Evolutionary conservation across 1,139 yeast species (phyloP).

Genomic region (Hansenula anomala): DNA sequence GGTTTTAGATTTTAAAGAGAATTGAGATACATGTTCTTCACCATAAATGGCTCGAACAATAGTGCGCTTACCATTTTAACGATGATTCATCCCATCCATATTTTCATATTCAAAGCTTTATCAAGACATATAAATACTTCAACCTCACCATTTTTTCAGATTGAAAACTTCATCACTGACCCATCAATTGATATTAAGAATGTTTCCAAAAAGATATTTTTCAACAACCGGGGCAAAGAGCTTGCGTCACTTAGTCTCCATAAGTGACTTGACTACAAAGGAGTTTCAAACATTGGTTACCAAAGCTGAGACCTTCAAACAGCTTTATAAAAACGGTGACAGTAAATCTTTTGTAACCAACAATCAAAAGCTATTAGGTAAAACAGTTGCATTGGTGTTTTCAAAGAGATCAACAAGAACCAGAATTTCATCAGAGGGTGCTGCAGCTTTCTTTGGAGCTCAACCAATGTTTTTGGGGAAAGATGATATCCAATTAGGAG

Average conservation of each 20-base stretch:
- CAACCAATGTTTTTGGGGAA: conserved; percentile 95
- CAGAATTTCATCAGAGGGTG: conserved; percentile 91
- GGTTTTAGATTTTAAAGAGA: no score
- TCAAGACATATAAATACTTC: no score
- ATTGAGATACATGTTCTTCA: no score
- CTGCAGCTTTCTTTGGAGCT: conserved; percentile 89
- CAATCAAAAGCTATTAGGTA: conserved; percentile 64
- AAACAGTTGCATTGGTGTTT: conserved; percentile 76
- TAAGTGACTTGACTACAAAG: conserved; percentile 63
- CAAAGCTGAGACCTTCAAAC: conserved; percentile 62
- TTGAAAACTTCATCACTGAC: no score
- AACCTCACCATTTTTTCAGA: no score
- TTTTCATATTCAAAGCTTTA: no score
- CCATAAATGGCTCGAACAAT: no score
- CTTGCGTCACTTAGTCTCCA: conserved; percentile 73
- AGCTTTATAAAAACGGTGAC: conserved; percentile 47
- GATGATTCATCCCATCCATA: no score
- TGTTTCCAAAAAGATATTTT: conserved; percentile 7
- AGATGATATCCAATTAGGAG: conserved; percentile 94
- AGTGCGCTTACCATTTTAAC: no score
- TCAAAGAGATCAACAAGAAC: conserved; percentile 94
- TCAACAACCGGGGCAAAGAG: conserved; percentile 2
- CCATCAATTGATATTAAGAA: background rate
- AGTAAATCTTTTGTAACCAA: conserved; percentile 38
- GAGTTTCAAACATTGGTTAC: conserved; percentile 67